phyloP scores from a whole-genome alignment of 805 yeast genomes.

The Monosporozyma aerobia region DNA sequence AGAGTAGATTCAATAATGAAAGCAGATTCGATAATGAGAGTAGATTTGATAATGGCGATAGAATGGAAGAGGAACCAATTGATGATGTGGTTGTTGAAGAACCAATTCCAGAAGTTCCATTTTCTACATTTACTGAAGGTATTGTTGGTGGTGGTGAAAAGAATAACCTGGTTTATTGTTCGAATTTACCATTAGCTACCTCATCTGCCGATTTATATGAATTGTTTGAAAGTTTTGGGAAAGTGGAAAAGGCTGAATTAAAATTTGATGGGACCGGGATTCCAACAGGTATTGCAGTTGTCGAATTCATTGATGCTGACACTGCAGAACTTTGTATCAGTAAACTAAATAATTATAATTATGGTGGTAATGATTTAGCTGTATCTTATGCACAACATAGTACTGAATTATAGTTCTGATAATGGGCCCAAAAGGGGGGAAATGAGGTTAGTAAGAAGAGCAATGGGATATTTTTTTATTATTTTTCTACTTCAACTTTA shows the following conservation, averaged over 20 bases:
- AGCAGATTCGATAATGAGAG: neutral
- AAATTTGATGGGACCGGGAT: slow-evolving; percentile 53
- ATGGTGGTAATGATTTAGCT: slow-evolving; percentile 69
- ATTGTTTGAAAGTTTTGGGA: slow-evolving; percentile 76
- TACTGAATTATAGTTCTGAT: slow-evolving; percentile 2
- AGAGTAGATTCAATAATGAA: neutral
- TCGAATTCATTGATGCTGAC: slow-evolving; percentile 56
- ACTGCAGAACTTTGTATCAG: slow-evolving; percentile 66
- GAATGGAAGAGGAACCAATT: neutral
- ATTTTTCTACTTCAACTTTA: neutral
- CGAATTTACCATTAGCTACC: slow-evolving; percentile 82
- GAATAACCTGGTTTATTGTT: slow-evolving; percentile 54
- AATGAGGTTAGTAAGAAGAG: neutral
- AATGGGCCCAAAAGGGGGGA: neutral
- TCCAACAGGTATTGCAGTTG: slow-evolving; percentile 77
- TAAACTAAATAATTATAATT: slow-evolving; percentile 68
- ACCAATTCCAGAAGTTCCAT: neutral
- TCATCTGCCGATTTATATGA: slow-evolving; percentile 75
- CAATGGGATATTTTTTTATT: neutral
- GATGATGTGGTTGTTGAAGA: neutral
- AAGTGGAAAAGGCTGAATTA: slow-evolving; percentile 67
- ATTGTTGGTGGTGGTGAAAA: slow-evolving; percentile 56
- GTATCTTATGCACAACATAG: slow-evolving; percentile 53
- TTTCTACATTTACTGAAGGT: slow-evolving; percentile 45
- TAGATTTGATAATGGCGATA: neutral